Percentiles rank a stretch among this genome's conserved stretches.
These are phyloP conservation scores for Cyberlindnera lachancei DNA, from an alignment of 805 yeast species.

Conservation along the genomic window DNA sequence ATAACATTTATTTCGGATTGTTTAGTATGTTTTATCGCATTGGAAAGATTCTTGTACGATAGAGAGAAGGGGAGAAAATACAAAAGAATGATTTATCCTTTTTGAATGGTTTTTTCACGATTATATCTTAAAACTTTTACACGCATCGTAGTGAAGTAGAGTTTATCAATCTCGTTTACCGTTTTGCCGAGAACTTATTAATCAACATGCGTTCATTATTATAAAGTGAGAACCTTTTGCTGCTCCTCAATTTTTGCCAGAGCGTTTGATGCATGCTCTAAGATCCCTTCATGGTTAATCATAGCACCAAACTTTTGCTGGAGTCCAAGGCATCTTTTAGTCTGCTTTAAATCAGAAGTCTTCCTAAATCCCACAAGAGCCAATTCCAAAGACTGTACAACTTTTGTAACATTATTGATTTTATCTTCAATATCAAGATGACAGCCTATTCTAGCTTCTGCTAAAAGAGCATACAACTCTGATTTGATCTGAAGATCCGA, in stretches of 20 bases:
- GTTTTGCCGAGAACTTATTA: not conserved
- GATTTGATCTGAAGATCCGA: slow-evolving; percentile 34
- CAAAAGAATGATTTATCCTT: not conserved
- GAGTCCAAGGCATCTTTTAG: slow-evolving; percentile 32
- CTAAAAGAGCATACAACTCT: slow-evolving; percentile 27
- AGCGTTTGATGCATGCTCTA: slow-evolving; percentile 17
- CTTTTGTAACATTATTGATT: slow-evolving; percentile 11
- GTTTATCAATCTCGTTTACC: not conserved
- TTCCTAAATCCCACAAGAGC: slow-evolving; percentile 39
- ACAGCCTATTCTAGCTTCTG: slow-evolving; percentile 21
- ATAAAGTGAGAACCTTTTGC: too few relatives aligned
- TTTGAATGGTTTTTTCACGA: slow-evolving; percentile 4
- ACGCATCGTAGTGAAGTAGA: too few relatives aligned
- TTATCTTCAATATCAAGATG: slow-evolving; percentile 1
- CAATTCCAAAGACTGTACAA: slow-evolving; percentile 32
- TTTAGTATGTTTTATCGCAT: slow-evolving; percentile 15
- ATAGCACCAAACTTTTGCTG: slow-evolving; percentile 31
- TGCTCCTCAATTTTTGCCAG: slow-evolving; percentile 5
- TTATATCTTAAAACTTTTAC: not conserved
- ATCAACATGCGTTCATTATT: not conserved
- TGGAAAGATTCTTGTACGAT: slow-evolving; percentile 12
- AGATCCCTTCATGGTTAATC: slow-evolving; percentile 25
- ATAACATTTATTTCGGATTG: slow-evolving; percentile 15
- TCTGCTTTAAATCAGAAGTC: slow-evolving; percentile 30
- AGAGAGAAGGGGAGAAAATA: too few relatives aligned